Base-by-base conservation (phyloP, 228 moss, liverwort and hornwort species). In the Sphagnum magellanicum region DNA sequence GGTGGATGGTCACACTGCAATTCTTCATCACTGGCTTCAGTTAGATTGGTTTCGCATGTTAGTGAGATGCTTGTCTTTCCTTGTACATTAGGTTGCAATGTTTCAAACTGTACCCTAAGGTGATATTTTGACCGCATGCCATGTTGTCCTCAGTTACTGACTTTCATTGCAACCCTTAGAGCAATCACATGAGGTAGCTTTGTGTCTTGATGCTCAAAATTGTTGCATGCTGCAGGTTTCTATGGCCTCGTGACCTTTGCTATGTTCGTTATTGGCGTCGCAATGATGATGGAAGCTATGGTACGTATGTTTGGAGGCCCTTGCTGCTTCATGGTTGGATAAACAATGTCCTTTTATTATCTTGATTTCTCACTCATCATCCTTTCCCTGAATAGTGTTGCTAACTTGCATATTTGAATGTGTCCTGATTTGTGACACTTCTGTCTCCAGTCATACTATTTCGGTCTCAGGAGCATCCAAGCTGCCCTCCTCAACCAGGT, bases 181-280 rank as follows among this genome's bases (percentile, higher is more conserved):
- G 32, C 32, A 32, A 32, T 32, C 32, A 32, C 32, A 32, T 32
- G 32, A 32, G 32, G 32, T 32, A 32, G 32, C 32, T 32, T 32
- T 32, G 32, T 32, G 32, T 32, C 32, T 32, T 32, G 32, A 32
- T 32, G 32, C 32, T 32, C 32, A 32, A 32, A 32, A 32, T 32
- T 32, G 32, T 12, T 55, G 55, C 9, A 55, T 55, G 55, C 49
- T 78, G 70, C 74, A 93, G 93, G 81, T 91, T 93, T 58, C 68
- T 93, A 13, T 93, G 93, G 93, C 93, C 93, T 74, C 93, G 93
- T 70, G 93, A 93, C 69, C 89, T 93, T 79, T 93, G 93, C 84
- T 93, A 90, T 75, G 68, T 79, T 64, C 93, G 93, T 51, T 93
- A 93, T 69, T 93, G 93, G 93, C 87, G 91, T 51, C 89, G 93